Evolutionary conservation across 805 yeast genomes (phyloP), one percentile per base, ranked within the genome.

Genomic region (Metschnikowia picachoensis): DNA sequence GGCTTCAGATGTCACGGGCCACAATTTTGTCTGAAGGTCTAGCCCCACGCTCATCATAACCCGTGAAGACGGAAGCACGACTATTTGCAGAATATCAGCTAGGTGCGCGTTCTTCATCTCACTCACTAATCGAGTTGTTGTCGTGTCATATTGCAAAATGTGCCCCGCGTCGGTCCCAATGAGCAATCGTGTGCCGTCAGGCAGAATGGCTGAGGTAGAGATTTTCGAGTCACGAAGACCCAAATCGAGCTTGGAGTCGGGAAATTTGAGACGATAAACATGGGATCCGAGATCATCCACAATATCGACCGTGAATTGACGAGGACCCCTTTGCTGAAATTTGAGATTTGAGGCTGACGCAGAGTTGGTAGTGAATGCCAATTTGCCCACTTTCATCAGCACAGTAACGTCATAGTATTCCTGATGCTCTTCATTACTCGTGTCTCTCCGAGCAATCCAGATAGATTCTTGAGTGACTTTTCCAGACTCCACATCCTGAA

Each of bases 61-160:
- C 55, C 76, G 65, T 3, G 80, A 79, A 13, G 87, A 80, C 0
- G 94, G 88, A 59, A 87, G 85, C 44, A 82, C 73, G 44, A 49
- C 37, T 2, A 77, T 55, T 3, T 68, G 63, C 0, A 70, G 58
- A 1, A 85, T 67, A 39, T 78, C 76, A 29, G 68, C 55, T 27
- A 59, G 62, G 64, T 86, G 94, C 1, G 85, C 87, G 43, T 33
- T 27, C 8, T 27, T 28, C 3, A 46, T 41, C 9, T 30, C 30
- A 14, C 40, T 35, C n/a, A 30, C 34, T 8, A 35, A 35, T n/a
- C 30, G 13, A 27, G 34, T 13, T 14, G 44, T 31, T 27, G 37
- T 25, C 7, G 44, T 37, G 40, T 45, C 47, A 35, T 48, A 48
- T 34, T 25, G 34, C 11, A 31, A 33, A 10, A 52, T 44, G 6